Evolutionary conservation across 2,329 filamentous ascomycete genomes (phyloP).

Genomic region (Chrysosphaeria jannelii): DNA sequence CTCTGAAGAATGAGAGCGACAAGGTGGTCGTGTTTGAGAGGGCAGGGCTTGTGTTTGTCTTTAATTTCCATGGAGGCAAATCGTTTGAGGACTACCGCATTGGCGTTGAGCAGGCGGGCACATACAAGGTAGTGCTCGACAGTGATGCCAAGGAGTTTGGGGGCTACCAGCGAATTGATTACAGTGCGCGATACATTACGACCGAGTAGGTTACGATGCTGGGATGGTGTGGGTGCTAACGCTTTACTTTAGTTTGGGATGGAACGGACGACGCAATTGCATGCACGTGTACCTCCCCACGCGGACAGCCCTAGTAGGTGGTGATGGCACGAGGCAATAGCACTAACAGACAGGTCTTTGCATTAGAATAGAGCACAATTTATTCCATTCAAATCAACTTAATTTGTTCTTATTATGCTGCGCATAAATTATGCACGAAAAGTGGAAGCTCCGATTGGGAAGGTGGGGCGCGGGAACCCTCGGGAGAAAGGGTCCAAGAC

Average conservation of each 20-base stretch:
- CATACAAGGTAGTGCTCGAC: constrained; percentile 64
- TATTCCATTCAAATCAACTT: too few relatives aligned
- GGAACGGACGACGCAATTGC: constrained; percentile 78
- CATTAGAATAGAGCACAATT: too few relatives aligned
- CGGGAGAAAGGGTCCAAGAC: constrained; percentile 5
- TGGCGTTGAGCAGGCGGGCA: constrained; percentile 57
- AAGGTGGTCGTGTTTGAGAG: constrained; percentile 93
- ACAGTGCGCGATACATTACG: constrained; percentile 71
- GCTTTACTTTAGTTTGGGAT: constrained; percentile 28
- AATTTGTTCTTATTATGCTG: too few relatives aligned
- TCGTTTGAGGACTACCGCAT: constrained; percentile 85
- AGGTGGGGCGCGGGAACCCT: constrained; percentile 4
- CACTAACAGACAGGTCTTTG: too few relatives aligned
- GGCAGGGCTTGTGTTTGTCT: constrained; percentile 67
- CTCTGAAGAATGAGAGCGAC: constrained; percentile 74
- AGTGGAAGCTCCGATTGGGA: too few relatives aligned
- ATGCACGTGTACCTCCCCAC: constrained; percentile 73
- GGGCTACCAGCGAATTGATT: constrained; percentile 47
- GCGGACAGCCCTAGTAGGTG: constrained; percentile 49
- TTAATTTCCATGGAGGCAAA: constrained; percentile 72
- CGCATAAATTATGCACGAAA: too few relatives aligned
- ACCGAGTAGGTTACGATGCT: constrained; percentile 19
- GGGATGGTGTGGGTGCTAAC: constrained; percentile 1
- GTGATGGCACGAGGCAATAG: too few relatives aligned
- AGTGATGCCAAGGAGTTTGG: constrained; percentile 52